These are phyloP conservation scores for Evernia prunastri DNA, from an alignment of 495 filamentous ascomycete genomes.

Conservation along the genomic window DNA sequence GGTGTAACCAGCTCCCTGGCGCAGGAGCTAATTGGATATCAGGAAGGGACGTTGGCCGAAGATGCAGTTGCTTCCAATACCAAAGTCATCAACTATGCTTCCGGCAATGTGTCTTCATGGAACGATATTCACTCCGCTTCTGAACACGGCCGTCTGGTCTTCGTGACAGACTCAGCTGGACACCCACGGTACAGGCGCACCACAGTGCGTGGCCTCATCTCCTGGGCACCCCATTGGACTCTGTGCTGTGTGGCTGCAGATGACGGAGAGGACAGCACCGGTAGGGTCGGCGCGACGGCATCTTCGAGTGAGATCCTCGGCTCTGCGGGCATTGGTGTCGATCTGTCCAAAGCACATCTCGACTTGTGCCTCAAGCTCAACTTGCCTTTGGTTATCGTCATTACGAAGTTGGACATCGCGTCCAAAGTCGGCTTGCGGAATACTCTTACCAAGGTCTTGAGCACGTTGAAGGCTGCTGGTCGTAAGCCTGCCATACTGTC, in stretches of 20 bases:
- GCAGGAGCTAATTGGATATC: conserved; percentile 87
- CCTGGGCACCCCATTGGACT: conserved; percentile 94
- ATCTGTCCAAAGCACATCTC: conserved; percentile 73
- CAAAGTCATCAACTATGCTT: conserved; percentile 79
- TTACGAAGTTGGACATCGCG: conserved; percentile 88
- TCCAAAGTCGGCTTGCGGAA: conserved; percentile 59
- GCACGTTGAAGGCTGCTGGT: conserved; percentile 65
- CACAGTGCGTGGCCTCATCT: conserved; percentile 77
- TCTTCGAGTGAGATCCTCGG: conserved; percentile 45
- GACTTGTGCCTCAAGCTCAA: conserved; percentile 75
- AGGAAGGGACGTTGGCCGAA: conserved; percentile 23
- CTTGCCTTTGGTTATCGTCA: conserved; percentile 67
- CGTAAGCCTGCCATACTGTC: conserved; percentile 66
- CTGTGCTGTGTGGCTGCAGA: conserved; percentile 82
- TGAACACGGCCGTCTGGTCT: conserved; percentile 66
- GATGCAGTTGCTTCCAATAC: conserved; percentile 25
- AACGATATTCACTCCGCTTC: conserved; percentile 83
- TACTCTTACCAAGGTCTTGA: conserved; percentile 67
- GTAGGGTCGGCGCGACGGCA: conserved; percentile 30
- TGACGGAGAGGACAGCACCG: conserved; percentile 48
- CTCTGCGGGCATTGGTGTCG: conserved; percentile 49
- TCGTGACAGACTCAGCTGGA: conserved; percentile 85
- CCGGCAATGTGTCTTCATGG: conserved; percentile 85
- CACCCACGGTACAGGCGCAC: conserved; percentile 83
- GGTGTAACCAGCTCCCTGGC: conserved; percentile 90